Evolutionary conservation across 2,329 filamentous ascomycete species (phyloP), one percentile per base, ranked within the genome.

Genomic region (Aspergillus pseudoglaucus): DNA sequence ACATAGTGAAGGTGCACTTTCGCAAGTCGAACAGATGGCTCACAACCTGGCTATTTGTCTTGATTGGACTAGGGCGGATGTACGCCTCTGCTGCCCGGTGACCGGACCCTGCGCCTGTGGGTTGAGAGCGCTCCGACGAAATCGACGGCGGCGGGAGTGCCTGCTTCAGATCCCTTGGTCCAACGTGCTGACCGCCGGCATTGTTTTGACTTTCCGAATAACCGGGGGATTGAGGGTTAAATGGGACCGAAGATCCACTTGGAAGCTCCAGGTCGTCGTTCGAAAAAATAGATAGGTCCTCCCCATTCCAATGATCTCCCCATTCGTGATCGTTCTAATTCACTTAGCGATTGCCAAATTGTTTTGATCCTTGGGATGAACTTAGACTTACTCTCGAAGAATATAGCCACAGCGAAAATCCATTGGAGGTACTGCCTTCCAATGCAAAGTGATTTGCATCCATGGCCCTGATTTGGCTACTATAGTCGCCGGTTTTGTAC

Each of bases 271-370:
- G 84, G 66, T 98, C 94, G 63, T 98, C 90, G 4, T 81, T 59
- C 0, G 89, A 96, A 63, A 83, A 86, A 47, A 98, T 93, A 4
- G 90, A 96, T 30, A 98, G 71, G 65, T 98, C 93, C 67, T 98
- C 93, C 42, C 93, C 93, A 57, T 98, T 98, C 93, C 93, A 98
- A 55, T 89, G 83, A 60, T 98, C 93, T 47, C 93, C 93, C 71
- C 88, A 85, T 61, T 85, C 76, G 63, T 98, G 93, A 52, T 85
- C 85, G 64, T 97, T 98, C 78, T 87, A 55, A 44, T 25, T 45
- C 17, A 44, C 30, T 42, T 4, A 42, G 32, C 38, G 10, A 44
- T n/a, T 41, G 30, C 8, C 32, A 35, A 18, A 42, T 39, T 27
- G 33, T 3, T 39, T 4, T 37, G 9, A 15, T 12, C 4, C 25